Conservation (phyloP, 768 basidiomycete species). For the Filobasidium floriforme region DNA sequence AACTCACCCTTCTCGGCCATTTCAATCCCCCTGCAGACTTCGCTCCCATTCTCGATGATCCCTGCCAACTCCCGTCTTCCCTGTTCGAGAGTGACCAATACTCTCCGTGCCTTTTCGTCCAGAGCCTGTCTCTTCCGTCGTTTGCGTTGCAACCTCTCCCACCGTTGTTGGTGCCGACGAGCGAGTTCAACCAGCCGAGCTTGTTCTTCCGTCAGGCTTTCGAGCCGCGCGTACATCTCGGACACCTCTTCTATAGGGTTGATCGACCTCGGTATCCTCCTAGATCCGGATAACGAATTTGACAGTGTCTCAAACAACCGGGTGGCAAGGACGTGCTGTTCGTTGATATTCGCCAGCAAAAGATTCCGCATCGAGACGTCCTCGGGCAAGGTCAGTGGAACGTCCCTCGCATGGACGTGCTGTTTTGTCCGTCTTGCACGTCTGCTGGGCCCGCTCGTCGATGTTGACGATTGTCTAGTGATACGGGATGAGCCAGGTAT, state of each 20-base stretch:
- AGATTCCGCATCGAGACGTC: slow-evolving; percentile 13
- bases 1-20: slow-evolving; percentile 16
- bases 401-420: background rate
- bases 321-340: slow-evolving; percentile 11
- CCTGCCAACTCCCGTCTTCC: slow-evolving; percentile 11
- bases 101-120: slow-evolving; percentile 10
- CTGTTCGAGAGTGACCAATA: slow-evolving; percentile 8
- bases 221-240: slow-evolving; percentile 8
- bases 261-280: background rate
- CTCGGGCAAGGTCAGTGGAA: background rate
- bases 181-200: slow-evolving; percentile 16
- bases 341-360: slow-evolving; percentile 17
- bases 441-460: background rate
- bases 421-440: background rate
- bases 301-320: slow-evolving; percentile 14
- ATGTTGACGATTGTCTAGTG: background rate
- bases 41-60: slow-evolving; percentile 50
- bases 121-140: slow-evolving; percentile 9
- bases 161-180: slow-evolving; percentile 8
- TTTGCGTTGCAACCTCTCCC: slow-evolving; percentile 12
- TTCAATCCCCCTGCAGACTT: slow-evolving; percentile 54
- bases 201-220: slow-evolving; percentile 17
- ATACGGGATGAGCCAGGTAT: background rate
- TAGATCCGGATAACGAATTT: background rate
- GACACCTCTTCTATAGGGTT: slow-evolving; percentile 1